These are phyloP conservation scores for Ophiosphaerella korrae DNA, from an alignment of 2,329 filamentous ascomycete species.

Conservation along the genomic window DNA sequence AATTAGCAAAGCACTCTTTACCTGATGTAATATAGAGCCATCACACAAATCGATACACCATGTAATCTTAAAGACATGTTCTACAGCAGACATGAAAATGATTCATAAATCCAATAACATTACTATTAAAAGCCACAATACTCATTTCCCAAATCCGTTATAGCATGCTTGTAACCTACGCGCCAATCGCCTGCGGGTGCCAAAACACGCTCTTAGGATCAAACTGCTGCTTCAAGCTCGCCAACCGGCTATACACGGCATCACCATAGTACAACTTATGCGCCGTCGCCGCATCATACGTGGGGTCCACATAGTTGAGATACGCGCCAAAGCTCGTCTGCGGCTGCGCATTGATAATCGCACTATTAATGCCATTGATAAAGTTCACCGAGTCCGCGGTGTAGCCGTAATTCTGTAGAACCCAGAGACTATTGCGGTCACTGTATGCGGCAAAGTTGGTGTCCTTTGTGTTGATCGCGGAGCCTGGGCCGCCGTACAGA, in stretches of 20 bases:
- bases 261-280: conserved; percentile 57
- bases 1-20: too few relatives aligned
- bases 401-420: conserved; percentile 46
- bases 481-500: conserved; percentile 46
- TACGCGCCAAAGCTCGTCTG: conserved; percentile 55
- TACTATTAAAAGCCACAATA: background rate
- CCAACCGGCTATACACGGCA: conserved; percentile 40
- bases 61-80: too few relatives aligned
- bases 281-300: conserved; percentile 53
- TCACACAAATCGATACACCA: too few relatives aligned
- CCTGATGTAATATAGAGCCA: too few relatives aligned
- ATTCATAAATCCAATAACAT: background rate
- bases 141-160: background rate
- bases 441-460: conserved; percentile 42
- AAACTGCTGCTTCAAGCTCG: conserved; percentile 47
- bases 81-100: too few relatives aligned
- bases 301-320: conserved; percentile 60
- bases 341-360: conserved; percentile 45
- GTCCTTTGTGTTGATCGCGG: conserved; percentile 42
- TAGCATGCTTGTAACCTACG: conserved; percentile 8
- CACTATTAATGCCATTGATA: conserved; percentile 51
- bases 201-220: conserved; percentile 48
- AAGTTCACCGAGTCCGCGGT: conserved; percentile 36
- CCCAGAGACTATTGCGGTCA: conserved; percentile 45
- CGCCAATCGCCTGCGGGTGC: conserved; percentile 47